Evolutionary conservation across 768 basidiomycete genomes (phyloP).

Genomic region (Dioszegia hungarica): DNA sequence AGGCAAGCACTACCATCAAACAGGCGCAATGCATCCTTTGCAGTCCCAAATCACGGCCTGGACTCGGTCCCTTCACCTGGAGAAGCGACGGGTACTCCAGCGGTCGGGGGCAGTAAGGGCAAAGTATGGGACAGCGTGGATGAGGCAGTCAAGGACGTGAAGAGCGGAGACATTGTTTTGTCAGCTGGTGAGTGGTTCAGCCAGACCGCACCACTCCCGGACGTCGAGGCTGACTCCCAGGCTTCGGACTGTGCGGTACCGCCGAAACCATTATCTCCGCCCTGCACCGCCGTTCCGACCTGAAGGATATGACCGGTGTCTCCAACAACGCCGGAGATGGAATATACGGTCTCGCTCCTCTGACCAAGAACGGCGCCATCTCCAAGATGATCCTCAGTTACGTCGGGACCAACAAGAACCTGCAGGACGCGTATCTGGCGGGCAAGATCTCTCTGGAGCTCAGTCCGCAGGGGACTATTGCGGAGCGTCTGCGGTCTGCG

Average conservation of each 20-base stretch:
- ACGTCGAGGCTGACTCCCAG: constrained; percentile 2
- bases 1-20: too few relatives aligned
- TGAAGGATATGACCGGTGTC: constrained; percentile 40
- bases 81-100: constrained; percentile 17
- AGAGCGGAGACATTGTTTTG: constrained; percentile 28
- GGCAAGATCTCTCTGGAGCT: constrained; percentile 42
- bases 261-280: constrained; percentile 44
- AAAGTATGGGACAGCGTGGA: constrained; percentile 25
- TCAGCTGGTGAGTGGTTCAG: constrained; percentile 27
- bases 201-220: not conserved
- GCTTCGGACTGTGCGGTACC: constrained; percentile 45
- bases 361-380: constrained; percentile 33
- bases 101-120: constrained; percentile 10
- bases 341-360: constrained; percentile 32
- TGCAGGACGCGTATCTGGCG: constrained; percentile 36
- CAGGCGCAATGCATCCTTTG: constrained; percentile 10
- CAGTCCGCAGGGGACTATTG: constrained; percentile 42
- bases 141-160: constrained; percentile 38
- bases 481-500: constrained; percentile 39
- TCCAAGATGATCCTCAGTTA: constrained; percentile 38
- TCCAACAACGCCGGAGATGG: constrained; percentile 46
- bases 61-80: constrained; percentile 17
- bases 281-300: constrained; percentile 20
- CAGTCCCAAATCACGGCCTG: constrained; percentile 13
- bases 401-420: constrained; percentile 42